Conservation (phyloP, 148 eudicot genomes). For the Mesembryanthemum crystallinum region DNA sequence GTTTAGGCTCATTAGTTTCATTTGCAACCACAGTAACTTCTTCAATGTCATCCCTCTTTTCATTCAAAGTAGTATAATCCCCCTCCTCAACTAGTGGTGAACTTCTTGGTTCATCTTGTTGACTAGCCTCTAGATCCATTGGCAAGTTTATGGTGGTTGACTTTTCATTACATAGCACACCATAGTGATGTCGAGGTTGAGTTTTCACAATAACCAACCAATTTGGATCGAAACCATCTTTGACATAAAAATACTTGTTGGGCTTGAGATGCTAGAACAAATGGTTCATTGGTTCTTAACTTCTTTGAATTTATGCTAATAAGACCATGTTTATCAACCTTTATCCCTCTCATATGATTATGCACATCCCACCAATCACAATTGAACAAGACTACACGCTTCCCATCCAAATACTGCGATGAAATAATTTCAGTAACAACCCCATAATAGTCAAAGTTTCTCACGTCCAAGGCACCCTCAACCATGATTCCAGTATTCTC, state of each 20-base stretch:
- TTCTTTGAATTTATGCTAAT: neutral
- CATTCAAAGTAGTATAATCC: no score
- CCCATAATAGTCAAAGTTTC: conserved; percentile 2
- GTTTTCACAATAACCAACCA: neutral
- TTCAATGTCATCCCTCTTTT: no score
- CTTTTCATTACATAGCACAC: neutral
- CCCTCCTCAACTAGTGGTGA: neutral
- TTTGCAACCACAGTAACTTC: no score
- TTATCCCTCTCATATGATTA: neutral
- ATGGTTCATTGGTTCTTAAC: conserved; percentile 12
- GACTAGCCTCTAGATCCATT: neutral
- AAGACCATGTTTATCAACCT: conserved; percentile 11
- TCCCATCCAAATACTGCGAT: conserved; percentile 6
- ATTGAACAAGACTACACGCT: conserved; percentile 8
- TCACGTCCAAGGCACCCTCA: neutral
- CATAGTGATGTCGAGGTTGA: conserved; percentile 11
- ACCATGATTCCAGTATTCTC: conserved; percentile 21
- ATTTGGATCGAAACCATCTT: neutral
- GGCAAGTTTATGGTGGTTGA: neutral
- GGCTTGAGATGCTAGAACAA: conserved; percentile 7
- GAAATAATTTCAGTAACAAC: conserved; percentile 15
- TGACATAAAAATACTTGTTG: conserved; percentile 11
- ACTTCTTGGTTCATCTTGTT: neutral
- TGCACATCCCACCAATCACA: conserved; percentile 24
- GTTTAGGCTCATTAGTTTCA: no score